phyloP scores from a whole-genome alignment of 257 asterid genomes.

The Gynochthodes officinalis region DNA sequence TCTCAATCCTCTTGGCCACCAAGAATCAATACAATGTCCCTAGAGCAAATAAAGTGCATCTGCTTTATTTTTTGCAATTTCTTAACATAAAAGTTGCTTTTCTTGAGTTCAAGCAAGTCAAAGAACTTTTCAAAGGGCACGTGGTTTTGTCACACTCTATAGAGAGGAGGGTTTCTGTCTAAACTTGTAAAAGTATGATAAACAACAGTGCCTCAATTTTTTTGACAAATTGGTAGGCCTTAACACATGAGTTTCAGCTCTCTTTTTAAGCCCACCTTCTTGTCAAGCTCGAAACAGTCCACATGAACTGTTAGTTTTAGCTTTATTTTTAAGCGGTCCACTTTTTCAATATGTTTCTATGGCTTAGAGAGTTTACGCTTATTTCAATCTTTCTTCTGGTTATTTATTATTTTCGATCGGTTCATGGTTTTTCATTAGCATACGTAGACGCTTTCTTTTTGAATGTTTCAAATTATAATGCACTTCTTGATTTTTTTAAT shows the following conservation, averaged over 20 bases:
- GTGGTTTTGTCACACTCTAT: slow-evolving; percentile 13
- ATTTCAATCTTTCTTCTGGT: not conserved
- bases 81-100: slow-evolving; percentile 19
- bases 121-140: slow-evolving; percentile 20
- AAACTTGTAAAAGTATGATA: slow-evolving; percentile 6
- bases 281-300: slow-evolving; percentile 6
- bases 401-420: no score
- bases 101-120: slow-evolving; percentile 42
- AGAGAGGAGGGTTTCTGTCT: slow-evolving; percentile 10
- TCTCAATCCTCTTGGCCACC: slow-evolving; percentile 17
- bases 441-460: no score
- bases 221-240: slow-evolving; percentile 22
- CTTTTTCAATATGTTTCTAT: not conserved
- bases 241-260: not conserved
- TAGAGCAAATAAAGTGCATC: slow-evolving; percentile 31
- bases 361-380: not conserved
- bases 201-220: not conserved
- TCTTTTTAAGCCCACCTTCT: not conserved
- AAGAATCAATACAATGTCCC: slow-evolving; percentile 27
- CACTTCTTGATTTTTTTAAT: no score
- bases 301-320: slow-evolving; percentile 6
- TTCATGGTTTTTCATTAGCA: no score
- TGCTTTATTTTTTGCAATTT: slow-evolving; percentile 43
- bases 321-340: not conserved
- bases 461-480: no score